Conservation (phyloP, 208 protist genomes). For the Leishmania guyanensis region DNA sequence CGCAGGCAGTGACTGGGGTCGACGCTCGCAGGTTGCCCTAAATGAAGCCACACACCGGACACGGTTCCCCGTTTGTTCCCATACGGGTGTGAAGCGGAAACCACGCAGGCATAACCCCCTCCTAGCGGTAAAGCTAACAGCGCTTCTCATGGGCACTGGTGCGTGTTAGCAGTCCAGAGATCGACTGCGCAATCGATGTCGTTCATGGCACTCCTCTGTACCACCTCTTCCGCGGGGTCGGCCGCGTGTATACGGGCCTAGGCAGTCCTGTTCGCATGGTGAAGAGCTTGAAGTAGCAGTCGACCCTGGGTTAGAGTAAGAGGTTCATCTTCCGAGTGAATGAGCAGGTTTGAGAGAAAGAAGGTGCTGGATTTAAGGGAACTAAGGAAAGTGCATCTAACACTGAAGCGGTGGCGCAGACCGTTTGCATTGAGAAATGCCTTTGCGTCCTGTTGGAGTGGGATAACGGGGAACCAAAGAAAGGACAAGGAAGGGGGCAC, state of each 20-base stretch:
- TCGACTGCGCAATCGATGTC: not conserved
- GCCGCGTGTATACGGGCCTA: not conserved
- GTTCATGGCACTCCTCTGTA: not conserved
- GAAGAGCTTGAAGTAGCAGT: slow-evolving; percentile 14
- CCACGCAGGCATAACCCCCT: slow-evolving; percentile 53
- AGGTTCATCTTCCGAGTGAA: slow-evolving; percentile 9
- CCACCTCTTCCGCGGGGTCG: not conserved
- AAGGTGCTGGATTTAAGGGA: not conserved
- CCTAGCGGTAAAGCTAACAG: slow-evolving; percentile 9
- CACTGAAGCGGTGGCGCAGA: not conserved
- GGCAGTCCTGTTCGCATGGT: not conserved
- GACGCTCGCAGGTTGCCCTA: slow-evolving; percentile 18
- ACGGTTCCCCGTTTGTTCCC: not conserved
- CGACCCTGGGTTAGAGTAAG: slow-evolving; percentile 13
- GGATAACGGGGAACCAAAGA: not conserved
- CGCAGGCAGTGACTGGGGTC: slow-evolving; percentile 1
- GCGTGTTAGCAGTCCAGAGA: not conserved
- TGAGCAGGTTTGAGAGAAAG: not conserved
- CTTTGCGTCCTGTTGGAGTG: not conserved
- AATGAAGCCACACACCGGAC: slow-evolving; percentile 36
- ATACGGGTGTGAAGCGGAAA: slow-evolving; percentile 5
- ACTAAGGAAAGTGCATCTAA: not conserved
- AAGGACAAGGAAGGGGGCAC: not conserved
- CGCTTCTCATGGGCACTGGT: not conserved
- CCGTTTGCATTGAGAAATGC: not conserved